Conservation (phyloP, 1,284 basidiomycete species). For the Moesziomyces sp. region DNA sequence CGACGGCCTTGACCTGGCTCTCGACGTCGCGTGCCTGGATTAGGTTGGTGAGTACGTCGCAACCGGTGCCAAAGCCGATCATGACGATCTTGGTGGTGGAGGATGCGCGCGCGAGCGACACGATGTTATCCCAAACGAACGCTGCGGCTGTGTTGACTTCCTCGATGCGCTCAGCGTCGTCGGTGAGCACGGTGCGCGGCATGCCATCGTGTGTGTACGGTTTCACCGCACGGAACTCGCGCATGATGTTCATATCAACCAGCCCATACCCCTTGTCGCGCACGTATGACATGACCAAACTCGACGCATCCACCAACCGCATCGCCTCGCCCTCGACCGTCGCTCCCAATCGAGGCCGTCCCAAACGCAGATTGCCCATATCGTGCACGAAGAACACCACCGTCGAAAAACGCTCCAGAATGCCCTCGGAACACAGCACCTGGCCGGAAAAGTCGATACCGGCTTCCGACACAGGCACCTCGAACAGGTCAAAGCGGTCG, state of each 20-base stretch:
- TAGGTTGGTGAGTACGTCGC: slow-evolving; percentile 78
- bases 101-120: slow-evolving; percentile 73
- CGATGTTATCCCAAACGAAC: slow-evolving; percentile 96
- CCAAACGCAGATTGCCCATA: slow-evolving; percentile 50
- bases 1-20: slow-evolving; percentile 41
- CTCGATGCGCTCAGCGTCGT: neutral
- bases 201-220: neutral
- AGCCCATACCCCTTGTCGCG: slow-evolving; percentile 76
- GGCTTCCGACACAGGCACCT: slow-evolving; percentile 78
- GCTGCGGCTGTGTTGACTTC: slow-evolving; percentile 6
- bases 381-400: slow-evolving; percentile 62
- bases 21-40: slow-evolving; percentile 71
- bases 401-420: slow-evolving; percentile 49
- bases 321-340: neutral
- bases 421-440: slow-evolving; percentile 83
- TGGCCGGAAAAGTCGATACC: slow-evolving; percentile 80
- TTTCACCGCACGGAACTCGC: slow-evolving; percentile 72
- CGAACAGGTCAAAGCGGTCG: slow-evolving; percentile 78
- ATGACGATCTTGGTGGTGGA: slow-evolving; percentile 78
- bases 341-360: slow-evolving; percentile 1
- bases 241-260: slow-evolving; percentile 87
- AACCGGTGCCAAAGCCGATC: slow-evolving; percentile 87
- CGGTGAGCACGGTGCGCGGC: neutral
- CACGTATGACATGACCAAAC: slow-evolving; percentile 82
- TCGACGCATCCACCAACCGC: slow-evolving; percentile 78